phyloP scores from a whole-genome alignment of 2,329 filamentous ascomycete species.

The Cladorrhinum sp. region DNA sequence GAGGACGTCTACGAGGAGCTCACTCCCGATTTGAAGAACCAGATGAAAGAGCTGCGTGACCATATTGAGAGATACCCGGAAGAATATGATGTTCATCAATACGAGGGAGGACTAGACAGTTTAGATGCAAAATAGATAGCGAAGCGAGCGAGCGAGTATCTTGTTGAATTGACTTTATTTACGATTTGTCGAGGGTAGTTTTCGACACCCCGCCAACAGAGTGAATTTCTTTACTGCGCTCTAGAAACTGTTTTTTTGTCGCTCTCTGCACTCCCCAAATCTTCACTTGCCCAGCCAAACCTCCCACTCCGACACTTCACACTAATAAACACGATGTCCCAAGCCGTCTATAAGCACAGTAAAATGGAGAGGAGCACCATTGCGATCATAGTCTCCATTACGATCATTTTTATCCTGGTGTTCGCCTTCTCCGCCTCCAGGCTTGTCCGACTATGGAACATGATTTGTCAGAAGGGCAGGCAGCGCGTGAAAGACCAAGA shows the following conservation, averaged over 20 bases:
- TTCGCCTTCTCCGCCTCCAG: not conserved
- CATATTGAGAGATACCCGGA: slow-evolving; percentile 82
- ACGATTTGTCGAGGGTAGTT: not conserved
- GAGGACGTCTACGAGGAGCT: slow-evolving; percentile 86
- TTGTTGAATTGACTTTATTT: not conserved
- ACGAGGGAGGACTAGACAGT: slow-evolving; percentile 33
- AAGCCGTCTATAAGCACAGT: not conserved
- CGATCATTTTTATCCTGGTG: not conserved
- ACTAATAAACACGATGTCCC: not conserved
- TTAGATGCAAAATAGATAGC: slow-evolving; percentile 25
- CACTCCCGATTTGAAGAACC: slow-evolving; percentile 58
- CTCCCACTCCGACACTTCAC: not conserved
- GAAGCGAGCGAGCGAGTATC: not conserved
- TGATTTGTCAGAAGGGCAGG: not conserved
- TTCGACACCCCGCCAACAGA: not conserved
- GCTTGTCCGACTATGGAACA: not conserved
- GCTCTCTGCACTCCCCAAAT: not conserved
- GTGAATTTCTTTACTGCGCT: not conserved
- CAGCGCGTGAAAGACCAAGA: not conserved
- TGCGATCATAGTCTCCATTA: not conserved
- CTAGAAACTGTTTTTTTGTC: not conserved
- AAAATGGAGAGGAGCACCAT: not conserved
- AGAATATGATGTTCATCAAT: slow-evolving; percentile 69
- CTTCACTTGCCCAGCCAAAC: too few species aligned
- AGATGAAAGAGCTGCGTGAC: slow-evolving; percentile 72